These are phyloP conservation scores for Sphaerulina vaccinii DNA, from an alignment of 2,329 filamentous ascomycete species.

Conservation along the genomic window DNA sequence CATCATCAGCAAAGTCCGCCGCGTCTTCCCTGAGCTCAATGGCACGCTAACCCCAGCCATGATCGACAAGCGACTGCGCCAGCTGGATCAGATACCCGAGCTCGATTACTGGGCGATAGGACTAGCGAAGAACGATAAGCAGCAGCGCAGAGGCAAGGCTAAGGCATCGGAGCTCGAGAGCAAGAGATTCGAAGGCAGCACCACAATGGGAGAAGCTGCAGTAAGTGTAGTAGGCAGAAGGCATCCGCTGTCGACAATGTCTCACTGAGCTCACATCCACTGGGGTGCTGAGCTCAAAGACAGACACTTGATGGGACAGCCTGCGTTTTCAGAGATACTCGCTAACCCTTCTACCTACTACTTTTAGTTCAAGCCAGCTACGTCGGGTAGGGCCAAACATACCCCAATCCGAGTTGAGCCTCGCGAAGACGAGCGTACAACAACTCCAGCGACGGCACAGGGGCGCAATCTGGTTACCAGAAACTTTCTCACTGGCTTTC, in stretches of 20 bases:
- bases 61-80: conserved; percentile 38
- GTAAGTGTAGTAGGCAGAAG: no score
- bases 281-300: no score
- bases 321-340: no score
- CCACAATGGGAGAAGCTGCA: background rate
- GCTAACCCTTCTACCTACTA: no score
- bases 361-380: background rate
- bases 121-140: conserved; percentile 13
- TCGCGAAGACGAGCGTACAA: background rate
- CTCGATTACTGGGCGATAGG: conserved; percentile 33
- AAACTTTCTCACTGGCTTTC: conserved; percentile 16
- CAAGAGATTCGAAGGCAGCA: conserved; percentile 5
- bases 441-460: background rate
- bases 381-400: background rate
- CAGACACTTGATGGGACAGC: no score
- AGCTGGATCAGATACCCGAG: conserved; percentile 37
- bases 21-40: conserved; percentile 33
- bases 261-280: no score
- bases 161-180: background rate
- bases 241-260: no score
- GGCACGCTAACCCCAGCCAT: conserved; percentile 33
- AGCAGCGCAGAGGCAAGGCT: conserved; percentile 12
- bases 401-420: background rate
- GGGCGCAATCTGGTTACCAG: conserved; percentile 7
- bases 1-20: conserved; percentile 35